Evolutionary conservation across 768 basidiomycete species (phyloP).

Genomic region (Lactifluus piperatus): DNA sequence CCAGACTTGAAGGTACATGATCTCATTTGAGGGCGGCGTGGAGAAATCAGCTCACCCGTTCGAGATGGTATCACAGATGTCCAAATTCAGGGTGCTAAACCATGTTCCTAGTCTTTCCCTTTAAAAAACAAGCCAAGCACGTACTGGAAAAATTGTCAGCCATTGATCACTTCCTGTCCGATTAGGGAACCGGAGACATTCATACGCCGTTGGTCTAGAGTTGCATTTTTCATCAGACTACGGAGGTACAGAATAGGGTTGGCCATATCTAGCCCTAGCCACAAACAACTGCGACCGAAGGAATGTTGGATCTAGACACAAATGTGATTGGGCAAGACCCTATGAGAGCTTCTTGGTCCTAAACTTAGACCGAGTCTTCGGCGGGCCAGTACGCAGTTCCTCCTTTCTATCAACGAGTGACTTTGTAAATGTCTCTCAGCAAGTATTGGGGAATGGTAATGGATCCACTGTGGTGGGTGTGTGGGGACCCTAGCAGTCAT

Average conservation of each 20-base stretch:
- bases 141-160: background rate
- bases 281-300: too few species aligned
- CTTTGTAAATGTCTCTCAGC: too few species aligned
- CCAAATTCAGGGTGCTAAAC: background rate
- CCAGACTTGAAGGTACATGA: background rate
- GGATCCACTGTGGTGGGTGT: too few species aligned
- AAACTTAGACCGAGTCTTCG: too few species aligned
- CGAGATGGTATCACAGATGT: background rate
- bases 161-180: background rate
- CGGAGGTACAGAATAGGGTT: background rate
- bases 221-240: too few species aligned
- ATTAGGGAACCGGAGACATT: background rate
- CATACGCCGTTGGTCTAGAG: background rate
- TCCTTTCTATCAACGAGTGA: too few species aligned
- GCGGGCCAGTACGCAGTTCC: too few species aligned
- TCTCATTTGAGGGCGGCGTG: too few species aligned
- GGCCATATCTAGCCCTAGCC: background rate
- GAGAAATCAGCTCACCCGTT: background rate
- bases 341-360: too few species aligned
- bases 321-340: background rate
- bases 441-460: too few species aligned
- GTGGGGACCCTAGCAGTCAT: too few species aligned
- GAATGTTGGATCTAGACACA: background rate
- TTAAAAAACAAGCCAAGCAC: background rate
- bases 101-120: background rate